phyloP scores from a whole-genome alignment of 305 asterid species.

The Solanum hybrid region DNA sequence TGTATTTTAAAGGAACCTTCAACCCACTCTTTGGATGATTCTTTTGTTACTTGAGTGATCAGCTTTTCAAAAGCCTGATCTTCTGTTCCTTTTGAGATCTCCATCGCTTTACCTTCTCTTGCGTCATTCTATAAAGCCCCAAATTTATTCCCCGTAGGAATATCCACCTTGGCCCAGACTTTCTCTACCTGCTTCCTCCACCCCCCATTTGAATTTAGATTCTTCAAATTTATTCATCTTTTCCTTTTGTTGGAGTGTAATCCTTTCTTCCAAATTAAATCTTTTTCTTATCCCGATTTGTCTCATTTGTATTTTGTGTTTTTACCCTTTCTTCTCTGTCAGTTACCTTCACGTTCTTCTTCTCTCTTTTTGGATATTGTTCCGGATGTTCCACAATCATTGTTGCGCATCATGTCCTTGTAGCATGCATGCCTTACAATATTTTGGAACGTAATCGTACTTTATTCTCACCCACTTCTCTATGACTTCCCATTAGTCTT shows the following conservation, averaged over 20 bases:
- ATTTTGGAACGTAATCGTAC: neutral
- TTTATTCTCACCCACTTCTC: neutral
- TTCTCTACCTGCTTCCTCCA: neutral
- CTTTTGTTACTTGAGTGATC: neutral
- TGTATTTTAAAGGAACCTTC: neutral
- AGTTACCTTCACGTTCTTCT: neutral
- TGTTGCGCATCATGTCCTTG: neutral
- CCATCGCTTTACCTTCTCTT: neutral
- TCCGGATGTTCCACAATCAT: neutral
- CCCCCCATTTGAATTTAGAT: neutral
- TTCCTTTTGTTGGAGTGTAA: neutral
- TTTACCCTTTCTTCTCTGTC: neutral
- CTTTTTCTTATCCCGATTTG: neutral
- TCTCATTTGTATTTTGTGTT: neutral
- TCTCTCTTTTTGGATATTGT: neutral
- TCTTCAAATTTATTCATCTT: neutral
- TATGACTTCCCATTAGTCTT: neutral
- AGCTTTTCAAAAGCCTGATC: neutral
- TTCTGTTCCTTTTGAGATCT: neutral
- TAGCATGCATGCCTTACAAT: neutral
- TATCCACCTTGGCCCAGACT: neutral
- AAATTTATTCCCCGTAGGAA: neutral
- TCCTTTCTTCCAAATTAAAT: neutral
- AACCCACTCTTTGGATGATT: neutral
- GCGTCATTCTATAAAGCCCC: neutral